Base-by-base conservation (phyloP, 306 rosid species). In the Quercus ilex region DNA sequence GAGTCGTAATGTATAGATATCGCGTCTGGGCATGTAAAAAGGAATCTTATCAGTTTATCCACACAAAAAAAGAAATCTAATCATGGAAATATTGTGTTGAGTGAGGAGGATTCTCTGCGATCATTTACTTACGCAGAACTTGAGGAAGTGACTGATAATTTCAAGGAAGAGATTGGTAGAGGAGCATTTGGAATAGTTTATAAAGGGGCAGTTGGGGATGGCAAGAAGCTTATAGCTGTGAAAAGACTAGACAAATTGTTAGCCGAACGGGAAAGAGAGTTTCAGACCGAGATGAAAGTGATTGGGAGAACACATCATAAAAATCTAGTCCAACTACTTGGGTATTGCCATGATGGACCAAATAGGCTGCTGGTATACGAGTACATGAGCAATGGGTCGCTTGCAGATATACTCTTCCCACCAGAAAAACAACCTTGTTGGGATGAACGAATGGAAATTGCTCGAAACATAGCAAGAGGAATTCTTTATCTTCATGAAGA, bases 381-480 rank as follows among this genome's bases (percentile, higher is more conserved):
- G 76, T 78, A 28, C 28, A 81, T 83, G 78, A 75, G 80, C 62
- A 83, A 83, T 25, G 83, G 86, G 1, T 78, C 80, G n/a, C 77
- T 78, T 46, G 86, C 83, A 21, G 79, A 83, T 31, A 9, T 68
- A 21, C 86, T 83, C 46, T 83, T 78, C 77, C 26, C 31, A 46
- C 64, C 72, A 12, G 58, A 31, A 25, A 57, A 4, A 2, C 69
- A 33, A 38, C 80, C 55, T 18, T 11, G 41, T 58, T 83, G 86
- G 86, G 69, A 69, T 5, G 74, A 74, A 6, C 52, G 86, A 57
- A 55, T 75, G 63, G 19, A 35, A 31, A 74, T 83, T 4, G 63
- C 53, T 49, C 53, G 53, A 49, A 0, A 49, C 17, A 49, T 49
- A 49, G 53, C 53, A 12, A 49, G 15, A 2, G 53, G 53, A 49